Evolutionary conservation across 1,284 basidiomycete genomes (phyloP), one percentile per base, ranked within the genome.

Genomic region (Heliocybe sulcata): DNA sequence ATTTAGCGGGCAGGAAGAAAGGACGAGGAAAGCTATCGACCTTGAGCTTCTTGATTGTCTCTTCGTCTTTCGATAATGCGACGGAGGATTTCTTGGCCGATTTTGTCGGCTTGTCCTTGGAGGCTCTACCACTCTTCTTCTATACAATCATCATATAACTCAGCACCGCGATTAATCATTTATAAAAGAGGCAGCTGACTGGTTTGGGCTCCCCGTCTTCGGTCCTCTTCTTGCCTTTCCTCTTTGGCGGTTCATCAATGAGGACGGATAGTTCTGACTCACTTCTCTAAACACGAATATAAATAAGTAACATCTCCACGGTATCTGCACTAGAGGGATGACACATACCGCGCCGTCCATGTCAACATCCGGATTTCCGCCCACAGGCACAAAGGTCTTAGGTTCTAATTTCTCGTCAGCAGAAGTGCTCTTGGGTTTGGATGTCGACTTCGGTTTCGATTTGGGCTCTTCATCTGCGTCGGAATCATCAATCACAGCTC

Each of bases 241-340:
- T 68, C 60, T 77, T 77, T 0, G 75, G 77, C 9, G 77, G 74
- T 42, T 82, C 81, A 56, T 86, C 83, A 31, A 79, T 69, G 11
- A 86, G 71, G 3, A 78, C 77, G 2, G 83, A 85, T 51, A 83
- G 60, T 54, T 85, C 83, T 2, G 83, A 82, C 38, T 81, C 83
- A 63, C 78, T 80, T 67, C 79, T 70, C 68, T 72, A 42, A 25
- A 25, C 2, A 55, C 2, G 10, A 12, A 19, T 2, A 29, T 22
- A n/a, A 51, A 23, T 16, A 16, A 27, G n/a, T 45, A 31, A 33
- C 12, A 1, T 1, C 26, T n/a, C n/a, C n/a, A n/a, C n/a, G n/a
- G n/a, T n/a, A n/a, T n/a, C n/a, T n/a, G n/a, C n/a, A n/a, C n/a
- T n/a, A n/a, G n/a, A n/a, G n/a, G n/a, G n/a, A n/a, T n/a, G n/a